Evolutionary conservation across 169 alveolate species (phyloP).

Genomic region (Eimeria zaria): DNA sequence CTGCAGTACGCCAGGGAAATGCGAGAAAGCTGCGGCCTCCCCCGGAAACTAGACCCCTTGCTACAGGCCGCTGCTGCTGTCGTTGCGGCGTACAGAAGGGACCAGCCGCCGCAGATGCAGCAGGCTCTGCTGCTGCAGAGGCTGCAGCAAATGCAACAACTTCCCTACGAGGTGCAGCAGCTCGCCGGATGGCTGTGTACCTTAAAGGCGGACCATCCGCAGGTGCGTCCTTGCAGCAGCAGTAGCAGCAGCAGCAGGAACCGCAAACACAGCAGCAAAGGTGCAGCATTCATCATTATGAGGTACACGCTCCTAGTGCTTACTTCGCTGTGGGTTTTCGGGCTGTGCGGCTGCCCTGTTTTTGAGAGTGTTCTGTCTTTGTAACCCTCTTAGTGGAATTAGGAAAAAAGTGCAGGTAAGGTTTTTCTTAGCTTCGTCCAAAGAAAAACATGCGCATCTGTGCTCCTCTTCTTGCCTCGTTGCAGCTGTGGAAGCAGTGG

Average conservation of each 20-base stretch:
- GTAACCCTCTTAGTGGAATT: neutral
- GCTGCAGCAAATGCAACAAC: conserved; percentile 31
- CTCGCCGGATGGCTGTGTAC: neutral
- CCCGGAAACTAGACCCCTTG: conserved; percentile 9
- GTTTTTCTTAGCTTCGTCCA: neutral
- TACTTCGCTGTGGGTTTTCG: neutral
- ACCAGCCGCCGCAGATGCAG: conserved; percentile 19
- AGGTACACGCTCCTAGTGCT: neutral
- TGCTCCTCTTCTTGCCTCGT: neutral
- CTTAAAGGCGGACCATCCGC: conserved; percentile 5
- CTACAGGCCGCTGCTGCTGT: conserved; percentile 63
- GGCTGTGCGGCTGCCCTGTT: neutral
- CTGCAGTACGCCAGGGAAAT: conserved; percentile 49
- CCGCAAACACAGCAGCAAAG: neutral
- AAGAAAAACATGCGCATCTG: neutral
- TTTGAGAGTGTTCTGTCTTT: neutral
- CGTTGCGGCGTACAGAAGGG: conserved; percentile 18
- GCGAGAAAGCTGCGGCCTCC: conserved; percentile 41
- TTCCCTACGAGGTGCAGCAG: conserved; percentile 18
- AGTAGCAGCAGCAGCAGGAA: neutral
- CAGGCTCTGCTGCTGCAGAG: conserved; percentile 26
- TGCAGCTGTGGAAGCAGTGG: conserved; percentile 82
- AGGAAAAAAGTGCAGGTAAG: neutral
- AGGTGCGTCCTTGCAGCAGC: conserved; percentile 13
- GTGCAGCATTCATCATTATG: neutral